These are phyloP conservation scores for Diplocarpon mali DNA, from an alignment of 2,329 filamentous ascomycete genomes.

Conservation along the genomic window DNA sequence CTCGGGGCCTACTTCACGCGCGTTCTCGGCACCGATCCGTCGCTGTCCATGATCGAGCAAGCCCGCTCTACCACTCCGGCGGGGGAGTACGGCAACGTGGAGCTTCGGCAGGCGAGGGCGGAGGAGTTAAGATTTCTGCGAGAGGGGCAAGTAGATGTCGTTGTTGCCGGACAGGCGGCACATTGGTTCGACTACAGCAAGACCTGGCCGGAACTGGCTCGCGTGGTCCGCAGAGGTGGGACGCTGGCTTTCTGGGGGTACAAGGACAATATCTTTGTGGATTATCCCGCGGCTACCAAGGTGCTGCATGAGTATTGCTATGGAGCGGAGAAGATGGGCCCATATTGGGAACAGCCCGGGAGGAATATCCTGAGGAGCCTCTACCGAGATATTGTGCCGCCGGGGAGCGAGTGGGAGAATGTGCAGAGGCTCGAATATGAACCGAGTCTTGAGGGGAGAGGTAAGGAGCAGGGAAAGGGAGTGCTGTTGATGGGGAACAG, in stretches of 20 bases:
- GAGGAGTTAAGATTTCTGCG: conserved; percentile 42
- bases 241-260: conserved; percentile 57
- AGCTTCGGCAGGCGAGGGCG: conserved; percentile 38
- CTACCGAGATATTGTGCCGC: conserved; percentile 40
- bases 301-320: conserved; percentile 47
- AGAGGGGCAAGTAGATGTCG: conserved; percentile 40
- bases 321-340: conserved; percentile 41
- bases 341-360: conserved; percentile 52
- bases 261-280: conserved; percentile 49
- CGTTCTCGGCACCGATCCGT: conserved; percentile 45
- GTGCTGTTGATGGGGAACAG: conserved; percentile 40
- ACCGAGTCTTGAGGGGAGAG: conserved; percentile 34
- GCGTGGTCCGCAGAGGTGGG: conserved; percentile 42
- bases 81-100: conserved; percentile 31
- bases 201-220: conserved; percentile 43
- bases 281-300: conserved; percentile 38
- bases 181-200: conserved; percentile 54
- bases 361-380: conserved; percentile 42
- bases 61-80: conserved; percentile 32
- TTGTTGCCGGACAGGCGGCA: conserved; percentile 43
- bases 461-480: conserved; percentile 30
- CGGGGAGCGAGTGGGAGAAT: conserved; percentile 39
- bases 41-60: conserved; percentile 44
- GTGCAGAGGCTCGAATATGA: conserved; percentile 46
- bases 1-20: conserved; percentile 41